Percentiles rank a stretch among this genome's conserved stretches.
Conservation (phyloP, 2,329 filamentous ascomycete species). For the Sporothrix brasiliensis region DNA sequence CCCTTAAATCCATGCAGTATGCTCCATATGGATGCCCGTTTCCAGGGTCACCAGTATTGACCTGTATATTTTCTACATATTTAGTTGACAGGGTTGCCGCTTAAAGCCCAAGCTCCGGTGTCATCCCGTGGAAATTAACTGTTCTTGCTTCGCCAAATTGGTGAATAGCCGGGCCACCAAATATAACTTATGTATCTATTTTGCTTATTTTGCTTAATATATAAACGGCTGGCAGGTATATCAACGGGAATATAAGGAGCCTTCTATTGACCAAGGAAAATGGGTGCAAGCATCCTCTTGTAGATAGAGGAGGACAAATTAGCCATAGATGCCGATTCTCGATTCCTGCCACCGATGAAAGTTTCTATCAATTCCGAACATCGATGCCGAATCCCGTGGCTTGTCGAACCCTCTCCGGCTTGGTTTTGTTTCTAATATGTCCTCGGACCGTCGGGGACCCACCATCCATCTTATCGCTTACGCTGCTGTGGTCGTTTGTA, state of each 20-base stretch:
- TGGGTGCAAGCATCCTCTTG: background rate
- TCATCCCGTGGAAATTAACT: background rate
- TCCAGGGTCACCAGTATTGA: background rate
- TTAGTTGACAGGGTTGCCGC: too few relatives aligned
- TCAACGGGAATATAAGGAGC: background rate
- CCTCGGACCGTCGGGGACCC: background rate
- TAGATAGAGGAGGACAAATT: background rate
- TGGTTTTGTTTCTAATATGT: background rate
- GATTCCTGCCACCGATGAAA: slow-evolving; percentile 2
- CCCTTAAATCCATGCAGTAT: too few relatives aligned
- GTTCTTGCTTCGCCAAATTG: background rate
- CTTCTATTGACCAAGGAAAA: background rate
- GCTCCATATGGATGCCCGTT: background rate
- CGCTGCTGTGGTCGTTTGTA: too few relatives aligned
- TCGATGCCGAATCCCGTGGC: background rate
- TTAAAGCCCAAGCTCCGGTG: background rate
- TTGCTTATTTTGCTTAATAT: background rate
- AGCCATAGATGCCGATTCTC: slow-evolving; percentile 3
- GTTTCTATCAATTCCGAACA: background rate
- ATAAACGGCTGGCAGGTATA: background rate
- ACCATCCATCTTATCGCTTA: background rate
- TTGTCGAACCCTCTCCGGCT: background rate
- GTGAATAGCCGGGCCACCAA: background rate
- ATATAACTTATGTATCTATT: too few relatives aligned
- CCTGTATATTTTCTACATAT: background rate